A percentile compares a stretch with the other conserved stretches of the same genome.
Evolutionary conservation across 257 asterid species (phyloP).

Genomic region (Lycium barbarum): DNA sequence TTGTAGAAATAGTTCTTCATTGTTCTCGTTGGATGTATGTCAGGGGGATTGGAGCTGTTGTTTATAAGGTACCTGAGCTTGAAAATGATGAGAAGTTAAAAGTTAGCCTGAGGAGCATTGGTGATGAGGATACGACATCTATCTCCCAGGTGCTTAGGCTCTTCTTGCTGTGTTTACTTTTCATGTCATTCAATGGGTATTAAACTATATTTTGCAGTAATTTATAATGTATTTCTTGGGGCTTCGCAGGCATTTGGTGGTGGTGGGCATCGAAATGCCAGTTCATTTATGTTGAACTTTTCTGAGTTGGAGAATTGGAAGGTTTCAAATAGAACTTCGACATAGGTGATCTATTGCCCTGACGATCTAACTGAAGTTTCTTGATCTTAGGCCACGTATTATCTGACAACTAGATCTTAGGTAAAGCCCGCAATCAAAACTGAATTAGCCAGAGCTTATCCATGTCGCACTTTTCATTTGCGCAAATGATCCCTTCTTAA

Average conservation of each 20-base stretch:
- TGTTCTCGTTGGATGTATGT: conserved; percentile 24
- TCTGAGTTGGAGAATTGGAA: conserved; percentile 71
- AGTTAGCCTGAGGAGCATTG: conserved; percentile 80
- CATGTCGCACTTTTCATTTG: neutral
- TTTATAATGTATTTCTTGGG: conserved; percentile 30
- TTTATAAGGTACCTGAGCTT: conserved; percentile 81
- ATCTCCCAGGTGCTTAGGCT: conserved; percentile 67
- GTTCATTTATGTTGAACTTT: conserved; percentile 69
- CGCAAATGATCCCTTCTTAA: neutral
- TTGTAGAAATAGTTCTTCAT: conserved; percentile 13
- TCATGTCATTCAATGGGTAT: neutral
- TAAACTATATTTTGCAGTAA: conserved; percentile 23
- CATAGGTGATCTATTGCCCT: conserved; percentile 27
- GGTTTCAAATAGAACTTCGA: conserved; percentile 36
- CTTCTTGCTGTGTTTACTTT: conserved; percentile 16
- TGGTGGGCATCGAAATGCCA: conserved; percentile 86
- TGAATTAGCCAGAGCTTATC: neutral
- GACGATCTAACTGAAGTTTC: neutral
- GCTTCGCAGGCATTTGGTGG: conserved; percentile 67
- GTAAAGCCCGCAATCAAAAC: neutral
- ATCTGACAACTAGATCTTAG: neutral
- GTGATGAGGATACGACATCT: conserved; percentile 74
- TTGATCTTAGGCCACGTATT: neutral
- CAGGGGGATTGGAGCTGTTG: conserved; percentile 92
- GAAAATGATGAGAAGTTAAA: conserved; percentile 63